phyloP scores from a whole-genome alignment of 2,329 filamentous ascomycete genomes.

The Fusarium napiforme region DNA sequence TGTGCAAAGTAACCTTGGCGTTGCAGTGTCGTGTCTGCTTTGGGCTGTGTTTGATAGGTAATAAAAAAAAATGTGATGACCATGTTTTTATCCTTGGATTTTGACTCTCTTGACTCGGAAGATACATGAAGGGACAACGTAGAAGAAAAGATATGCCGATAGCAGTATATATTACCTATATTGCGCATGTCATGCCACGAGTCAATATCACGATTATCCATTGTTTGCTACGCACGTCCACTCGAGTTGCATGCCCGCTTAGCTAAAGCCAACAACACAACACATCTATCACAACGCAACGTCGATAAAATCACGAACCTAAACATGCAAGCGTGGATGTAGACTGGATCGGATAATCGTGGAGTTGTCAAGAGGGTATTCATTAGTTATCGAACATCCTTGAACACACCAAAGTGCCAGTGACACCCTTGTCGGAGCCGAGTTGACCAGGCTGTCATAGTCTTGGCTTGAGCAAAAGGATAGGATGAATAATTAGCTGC shows the following conservation, averaged over 20 bases:
- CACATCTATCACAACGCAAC: neutral
- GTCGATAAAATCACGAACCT: slow-evolving; percentile 12
- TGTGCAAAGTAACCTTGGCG: slow-evolving; percentile 6
- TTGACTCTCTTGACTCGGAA: neutral
- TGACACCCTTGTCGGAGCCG: slow-evolving; percentile 11
- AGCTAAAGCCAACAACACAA: neutral
- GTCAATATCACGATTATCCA: neutral
- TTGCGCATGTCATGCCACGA: slow-evolving; percentile 22
- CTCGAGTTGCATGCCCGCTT: slow-evolving; percentile 6
- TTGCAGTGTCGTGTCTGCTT: slow-evolving; percentile 3
- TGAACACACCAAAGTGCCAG: slow-evolving; percentile 9
- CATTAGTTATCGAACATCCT: slow-evolving; percentile 29
- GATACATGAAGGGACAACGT: neutral
- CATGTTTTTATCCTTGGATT: neutral
- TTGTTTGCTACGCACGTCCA: neutral
- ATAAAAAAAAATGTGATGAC: slow-evolving; percentile 1
- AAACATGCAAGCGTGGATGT: slow-evolving; percentile 2
- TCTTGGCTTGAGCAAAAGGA: slow-evolving; percentile 9
- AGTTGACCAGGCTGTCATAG: slow-evolving; percentile 5
- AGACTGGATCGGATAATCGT: slow-evolving; percentile 24
- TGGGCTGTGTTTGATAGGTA: neutral
- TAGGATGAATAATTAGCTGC: neutral
- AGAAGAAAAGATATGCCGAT: neutral
- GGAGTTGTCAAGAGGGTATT: slow-evolving; percentile 22
- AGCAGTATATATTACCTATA: neutral